Evolutionary conservation across 352 stramenopile genomes (phyloP), one percentile per base, ranked within the genome.

Genomic region (Phytophthora tentaculata): DNA sequence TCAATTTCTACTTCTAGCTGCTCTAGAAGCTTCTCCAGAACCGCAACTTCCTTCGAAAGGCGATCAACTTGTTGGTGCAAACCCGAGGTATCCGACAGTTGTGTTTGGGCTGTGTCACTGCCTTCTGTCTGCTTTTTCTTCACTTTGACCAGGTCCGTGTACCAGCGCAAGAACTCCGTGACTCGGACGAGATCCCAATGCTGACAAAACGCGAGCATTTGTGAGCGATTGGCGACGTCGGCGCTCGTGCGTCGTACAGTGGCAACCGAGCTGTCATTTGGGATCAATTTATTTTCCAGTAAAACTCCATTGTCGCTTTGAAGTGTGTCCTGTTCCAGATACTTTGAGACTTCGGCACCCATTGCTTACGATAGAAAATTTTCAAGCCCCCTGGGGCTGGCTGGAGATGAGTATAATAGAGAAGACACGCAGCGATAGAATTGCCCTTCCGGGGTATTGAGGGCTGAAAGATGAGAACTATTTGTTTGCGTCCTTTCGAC

Each of bases 171-270:
- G 28, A 91, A 80, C 32, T 85, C 81, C 0, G 58, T 68, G 26
- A 93, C 63, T 17, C 59, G 72, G 26, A 73, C 54, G 2, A 91
- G 61, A 57, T 90, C 76, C 84, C 84, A 92, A 56, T 89, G 71
- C 28, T 58, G 63, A 22, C 82, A 91, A 62, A 91, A 91, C 7
- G 20, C 61, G 37, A 93, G 89, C 24, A 89, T 55, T 50, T 84
- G 69, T 35, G 74, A 67, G 28, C 82, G 79, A 10, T 74, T 65
- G 20, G 79, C 82, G 19, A 90, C 53, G 35, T 90, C 80, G 6
- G 14, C 39, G 1, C 73, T 80, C 1, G 51, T 79, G 22, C 79
- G 75, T 13, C 79, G 69, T 17, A 81, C 56, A 44, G 51, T 74
- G 26, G 44, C 26, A 10, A 64, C 10, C 0, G 51, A 35, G 50